Percentiles rank a stretch among this genome's conserved stretches.
These are phyloP conservation scores for Phaeosphaeriaceae sp. DNA, from an alignment of 2,329 filamentous ascomycete genomes.

Conservation along the genomic window DNA sequence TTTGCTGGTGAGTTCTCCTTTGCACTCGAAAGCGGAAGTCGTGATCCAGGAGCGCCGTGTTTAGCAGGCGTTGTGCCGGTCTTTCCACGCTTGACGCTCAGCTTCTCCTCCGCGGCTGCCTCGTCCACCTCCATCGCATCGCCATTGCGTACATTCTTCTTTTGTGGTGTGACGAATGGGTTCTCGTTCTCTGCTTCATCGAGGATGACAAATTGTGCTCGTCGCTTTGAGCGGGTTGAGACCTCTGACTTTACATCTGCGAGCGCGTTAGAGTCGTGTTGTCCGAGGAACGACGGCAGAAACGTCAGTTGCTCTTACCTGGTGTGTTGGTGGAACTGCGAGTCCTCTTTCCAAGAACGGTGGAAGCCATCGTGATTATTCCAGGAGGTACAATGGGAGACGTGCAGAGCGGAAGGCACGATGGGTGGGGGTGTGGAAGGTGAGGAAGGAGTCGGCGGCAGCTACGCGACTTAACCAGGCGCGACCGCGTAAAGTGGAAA, in stretches of 20 bases:
- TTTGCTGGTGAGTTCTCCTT: constrained; percentile 57
- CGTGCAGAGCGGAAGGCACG: constrained; percentile 28
- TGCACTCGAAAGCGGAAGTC: constrained; percentile 53
- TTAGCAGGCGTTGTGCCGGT: constrained; percentile 55
- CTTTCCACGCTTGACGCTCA: constrained; percentile 45
- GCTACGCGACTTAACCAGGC: constrained; percentile 20
- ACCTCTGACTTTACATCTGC: constrained; percentile 30
- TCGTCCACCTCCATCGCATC: constrained; percentile 57
- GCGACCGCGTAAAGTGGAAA: constrained; percentile 29
- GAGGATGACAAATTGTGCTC: constrained; percentile 53
- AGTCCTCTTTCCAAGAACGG: constrained; percentile 49
- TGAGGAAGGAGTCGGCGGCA: constrained; percentile 22
- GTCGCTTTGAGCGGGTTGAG: constrained; percentile 51
- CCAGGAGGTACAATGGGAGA: constrained; percentile 28
- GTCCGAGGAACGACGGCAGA: constrained; percentile 9
- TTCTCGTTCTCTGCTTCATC: constrained; percentile 74
- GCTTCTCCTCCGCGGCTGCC: constrained; percentile 34
- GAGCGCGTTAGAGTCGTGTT: constrained; percentile 34
- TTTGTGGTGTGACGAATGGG: constrained; percentile 56
- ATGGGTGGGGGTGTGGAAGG: constrained; percentile 12
- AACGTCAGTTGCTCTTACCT: constrained; percentile 32
- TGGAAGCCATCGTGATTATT: constrained; percentile 36
- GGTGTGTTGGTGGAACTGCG: constrained; percentile 39
- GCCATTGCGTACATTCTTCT: constrained; percentile 45
- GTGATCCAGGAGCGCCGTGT: constrained; percentile 53